phyloP scores from a whole-genome alignment of 257 asterid genomes.

The Solanum chiquidenum region DNA sequence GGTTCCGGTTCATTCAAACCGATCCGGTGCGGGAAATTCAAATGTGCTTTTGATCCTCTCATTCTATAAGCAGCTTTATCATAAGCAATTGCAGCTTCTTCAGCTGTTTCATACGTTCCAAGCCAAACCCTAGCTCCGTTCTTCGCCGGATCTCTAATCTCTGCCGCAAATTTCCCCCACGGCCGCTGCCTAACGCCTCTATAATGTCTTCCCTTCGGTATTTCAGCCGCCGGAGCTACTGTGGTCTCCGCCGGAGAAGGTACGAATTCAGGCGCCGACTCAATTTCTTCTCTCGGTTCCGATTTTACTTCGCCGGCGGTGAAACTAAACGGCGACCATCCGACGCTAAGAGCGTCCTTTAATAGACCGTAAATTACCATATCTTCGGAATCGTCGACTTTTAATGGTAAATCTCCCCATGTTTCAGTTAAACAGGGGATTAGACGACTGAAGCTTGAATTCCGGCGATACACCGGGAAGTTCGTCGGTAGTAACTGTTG shows the following conservation, averaged over 20 bases:
- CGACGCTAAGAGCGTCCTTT: neutral
- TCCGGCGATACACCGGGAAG: neutral
- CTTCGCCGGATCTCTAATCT: conserved; percentile 4
- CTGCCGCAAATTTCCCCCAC: conserved; percentile 7
- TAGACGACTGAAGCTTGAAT: conserved; percentile 1
- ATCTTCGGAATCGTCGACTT: conserved; percentile 5
- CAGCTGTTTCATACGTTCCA: conserved; percentile 1
- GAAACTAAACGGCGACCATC: conserved; percentile 2
- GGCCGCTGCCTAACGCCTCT: conserved; percentile 2
- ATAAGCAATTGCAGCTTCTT: conserved; percentile 6
- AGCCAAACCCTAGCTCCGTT: conserved; percentile 11
- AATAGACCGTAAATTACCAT: conserved; percentile 1
- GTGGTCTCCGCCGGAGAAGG: neutral
- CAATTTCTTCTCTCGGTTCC: neutral
- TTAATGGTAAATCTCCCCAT: conserved; percentile 3
- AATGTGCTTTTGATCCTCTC: conserved; percentile 4
- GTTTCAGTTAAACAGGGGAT: conserved; percentile 5
- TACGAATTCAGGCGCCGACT: neutral
- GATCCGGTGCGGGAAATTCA: conserved; percentile 1
- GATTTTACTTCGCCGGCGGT: neutral
- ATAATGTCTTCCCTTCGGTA: neutral
- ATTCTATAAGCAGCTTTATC: conserved; percentile 8
- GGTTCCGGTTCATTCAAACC: conserved; percentile 5
- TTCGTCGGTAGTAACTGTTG: neutral
- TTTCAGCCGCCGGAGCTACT: neutral